These are phyloP conservation scores for Xylaria flabelliformis DNA, from an alignment of 495 filamentous ascomycete species.

Conservation along the genomic window DNA sequence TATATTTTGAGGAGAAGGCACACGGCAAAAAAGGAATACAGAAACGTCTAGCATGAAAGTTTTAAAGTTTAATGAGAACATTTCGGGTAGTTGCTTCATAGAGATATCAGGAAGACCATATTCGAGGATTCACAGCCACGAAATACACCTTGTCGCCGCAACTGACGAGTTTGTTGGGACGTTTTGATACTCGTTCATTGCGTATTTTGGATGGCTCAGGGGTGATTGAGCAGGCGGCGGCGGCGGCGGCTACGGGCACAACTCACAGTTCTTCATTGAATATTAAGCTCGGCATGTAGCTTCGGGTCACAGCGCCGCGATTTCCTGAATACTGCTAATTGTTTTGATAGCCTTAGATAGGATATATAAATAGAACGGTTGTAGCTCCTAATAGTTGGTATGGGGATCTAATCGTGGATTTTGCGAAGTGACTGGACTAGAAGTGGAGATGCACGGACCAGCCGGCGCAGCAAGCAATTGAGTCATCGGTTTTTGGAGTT, in stretches of 20 bases:
- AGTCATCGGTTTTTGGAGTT: background rate
- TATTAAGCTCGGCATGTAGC: slow-evolving; percentile 59
- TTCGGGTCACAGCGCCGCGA: slow-evolving; percentile 52
- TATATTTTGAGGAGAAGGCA: background rate
- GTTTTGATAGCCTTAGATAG: slow-evolving; percentile 60
- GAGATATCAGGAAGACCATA: background rate
- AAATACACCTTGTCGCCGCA: slow-evolving; percentile 43
- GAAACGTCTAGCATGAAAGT: background rate
- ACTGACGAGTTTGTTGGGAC: slow-evolving; percentile 57
- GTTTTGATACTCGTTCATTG: slow-evolving; percentile 59
- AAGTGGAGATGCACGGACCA: slow-evolving; percentile 3
- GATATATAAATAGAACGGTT: background rate
- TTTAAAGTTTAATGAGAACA: background rate
- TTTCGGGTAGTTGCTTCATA: background rate
- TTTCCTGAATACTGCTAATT: slow-evolving; percentile 56
- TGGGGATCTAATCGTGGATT: background rate
- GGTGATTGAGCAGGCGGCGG: too few relatives aligned
- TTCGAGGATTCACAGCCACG: background rate
- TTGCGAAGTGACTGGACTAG: background rate
- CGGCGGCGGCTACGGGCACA: too few relatives aligned
- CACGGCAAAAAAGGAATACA: background rate
- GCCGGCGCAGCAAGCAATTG: background rate
- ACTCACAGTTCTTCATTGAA: too few relatives aligned
- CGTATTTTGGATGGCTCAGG: slow-evolving; percentile 50
- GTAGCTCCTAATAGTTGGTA: background rate